Base-by-base conservation (phyloP, 768 basidiomycete genomes). In the Suillus spraguei region DNA sequence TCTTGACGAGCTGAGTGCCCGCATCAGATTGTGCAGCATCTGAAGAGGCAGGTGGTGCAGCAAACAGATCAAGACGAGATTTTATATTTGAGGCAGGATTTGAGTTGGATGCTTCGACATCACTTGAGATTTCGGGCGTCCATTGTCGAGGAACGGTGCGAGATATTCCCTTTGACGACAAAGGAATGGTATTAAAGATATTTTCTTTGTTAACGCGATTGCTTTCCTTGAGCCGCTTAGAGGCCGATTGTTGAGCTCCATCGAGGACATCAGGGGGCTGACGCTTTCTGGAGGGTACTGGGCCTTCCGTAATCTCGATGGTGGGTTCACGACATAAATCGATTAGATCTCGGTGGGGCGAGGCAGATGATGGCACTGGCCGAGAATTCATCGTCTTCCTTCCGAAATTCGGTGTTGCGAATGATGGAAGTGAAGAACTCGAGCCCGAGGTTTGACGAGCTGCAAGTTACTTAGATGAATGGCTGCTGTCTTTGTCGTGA, bases 331-430 rank as follows among this genome's bases (percentile, higher is more conserved):
- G 60, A 46, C 64, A 62, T 0, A 66, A 53, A 17, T 72, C 71
- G 44, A 69, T 65, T 6, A 65, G n/a, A 56, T 67, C 63, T 9
- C 47, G 63, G 2, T n/a, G 32, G n/a, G 60, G 9, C 13, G 63
- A 59, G 0, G 66, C 38, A 11, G 74, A 62, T 59, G 63, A 64
- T 46, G 70, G 56, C 3, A 50, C 36, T 13, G 44, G 20, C 9
- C 38, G 39, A 22, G 17, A 20, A 14, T 61, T 22, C 22, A n/a
- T 14, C 7, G 52, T 53, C 28, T 59, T 69, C 47, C 77, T 79
- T 53, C 68, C 67, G 64, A 82, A 82, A 5, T 80, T 80, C 5
- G 84, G 78, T 0, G 84, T 83, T 1, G 81, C 79, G 65, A 84
- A 82, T 1, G 81, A 74, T 0, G 81, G 76, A 3, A 82, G 73